These are phyloP conservation scores for Cordyceps tenuipes DNA, from an alignment of 2,329 filamentous ascomycete genomes.

Conservation along the genomic window DNA sequence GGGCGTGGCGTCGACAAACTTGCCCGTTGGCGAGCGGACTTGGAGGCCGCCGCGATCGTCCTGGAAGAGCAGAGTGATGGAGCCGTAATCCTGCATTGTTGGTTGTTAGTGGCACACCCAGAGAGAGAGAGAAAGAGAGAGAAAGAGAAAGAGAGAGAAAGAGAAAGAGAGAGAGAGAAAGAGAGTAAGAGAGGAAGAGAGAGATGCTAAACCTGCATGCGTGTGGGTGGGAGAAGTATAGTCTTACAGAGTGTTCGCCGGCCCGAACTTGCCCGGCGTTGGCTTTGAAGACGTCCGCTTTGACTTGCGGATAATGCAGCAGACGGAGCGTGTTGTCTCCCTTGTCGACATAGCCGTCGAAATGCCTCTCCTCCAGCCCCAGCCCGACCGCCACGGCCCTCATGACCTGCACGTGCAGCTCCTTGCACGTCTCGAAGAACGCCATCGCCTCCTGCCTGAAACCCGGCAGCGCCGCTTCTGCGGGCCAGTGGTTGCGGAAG, in stretches of 20 bases:
- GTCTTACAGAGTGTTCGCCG: conserved; percentile 58
- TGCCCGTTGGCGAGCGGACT: conserved; percentile 61
- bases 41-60: conserved; percentile 48
- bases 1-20: conserved; percentile 75
- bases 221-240: too few relatives aligned
- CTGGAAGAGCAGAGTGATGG: conserved; percentile 55
- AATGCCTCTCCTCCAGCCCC: conserved; percentile 62
- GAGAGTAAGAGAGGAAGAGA: too few relatives aligned
- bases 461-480: conserved; percentile 31
- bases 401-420: conserved; percentile 71
- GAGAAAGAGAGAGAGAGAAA: too few relatives aligned
- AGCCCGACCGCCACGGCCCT: conserved; percentile 76
- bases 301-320: conserved; percentile 67
- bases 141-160: too few relatives aligned
- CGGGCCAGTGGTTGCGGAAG: conserved; percentile 71
- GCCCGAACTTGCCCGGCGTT: conserved; percentile 66
- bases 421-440: conserved; percentile 69
- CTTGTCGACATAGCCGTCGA: conserved; percentile 63
- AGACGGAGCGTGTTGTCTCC: conserved; percentile 66
- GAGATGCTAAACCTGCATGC: not conserved
- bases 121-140: too few relatives aligned
- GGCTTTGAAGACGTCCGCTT: conserved; percentile 54
- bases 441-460: conserved; percentile 66
- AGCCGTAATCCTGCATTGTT: conserved; percentile 42
- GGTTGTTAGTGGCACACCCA: not conserved